Evolutionary conservation across 805 yeast genomes (phyloP).

Genomic region (Yamadazyma tumulicola): DNA sequence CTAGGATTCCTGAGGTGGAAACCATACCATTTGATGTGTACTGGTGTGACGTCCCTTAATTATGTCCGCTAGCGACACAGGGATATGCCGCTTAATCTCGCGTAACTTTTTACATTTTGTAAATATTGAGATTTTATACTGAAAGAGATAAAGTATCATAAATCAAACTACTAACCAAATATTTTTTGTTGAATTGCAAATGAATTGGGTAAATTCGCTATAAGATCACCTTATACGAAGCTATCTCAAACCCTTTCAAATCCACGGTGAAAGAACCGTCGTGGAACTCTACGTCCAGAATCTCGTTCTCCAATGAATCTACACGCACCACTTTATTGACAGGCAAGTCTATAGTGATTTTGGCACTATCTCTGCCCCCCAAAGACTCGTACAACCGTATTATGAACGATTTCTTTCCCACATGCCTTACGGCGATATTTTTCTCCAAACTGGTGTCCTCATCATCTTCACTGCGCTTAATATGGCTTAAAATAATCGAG

Average conservation of each 20-base stretch:
- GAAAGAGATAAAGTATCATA: too few relatives aligned
- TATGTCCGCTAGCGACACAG: too few relatives aligned
- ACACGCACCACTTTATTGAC: conserved; percentile 50
- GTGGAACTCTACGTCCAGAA: conserved; percentile 33
- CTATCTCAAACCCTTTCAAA: conserved; percentile 76
- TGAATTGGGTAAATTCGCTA: too few relatives aligned
- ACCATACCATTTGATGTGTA: too few relatives aligned
- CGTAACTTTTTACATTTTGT: too few relatives aligned
- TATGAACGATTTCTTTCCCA: conserved; percentile 46
- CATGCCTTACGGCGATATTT: conserved; percentile 42
- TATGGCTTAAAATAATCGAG: conserved; percentile 64
- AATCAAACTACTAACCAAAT: too few relatives aligned
- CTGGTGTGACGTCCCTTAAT: too few relatives aligned
- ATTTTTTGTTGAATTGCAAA: too few relatives aligned
- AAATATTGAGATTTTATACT: too few relatives aligned
- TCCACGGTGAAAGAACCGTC: conserved; percentile 25
- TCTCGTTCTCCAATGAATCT: conserved; percentile 55
- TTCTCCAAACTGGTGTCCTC: conserved; percentile 46
- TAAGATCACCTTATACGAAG: conserved; percentile 49
- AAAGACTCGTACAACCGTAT: conserved; percentile 81
- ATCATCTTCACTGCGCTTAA: conserved; percentile 90
- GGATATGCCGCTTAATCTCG: too few relatives aligned
- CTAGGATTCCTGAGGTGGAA: too few relatives aligned
- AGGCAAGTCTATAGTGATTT: conserved; percentile 42
- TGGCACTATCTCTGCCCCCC: conserved; percentile 68